phyloP scores from a whole-genome alignment of 2,329 filamentous ascomycete species.

The Herpomyces periplanetae region DNA sequence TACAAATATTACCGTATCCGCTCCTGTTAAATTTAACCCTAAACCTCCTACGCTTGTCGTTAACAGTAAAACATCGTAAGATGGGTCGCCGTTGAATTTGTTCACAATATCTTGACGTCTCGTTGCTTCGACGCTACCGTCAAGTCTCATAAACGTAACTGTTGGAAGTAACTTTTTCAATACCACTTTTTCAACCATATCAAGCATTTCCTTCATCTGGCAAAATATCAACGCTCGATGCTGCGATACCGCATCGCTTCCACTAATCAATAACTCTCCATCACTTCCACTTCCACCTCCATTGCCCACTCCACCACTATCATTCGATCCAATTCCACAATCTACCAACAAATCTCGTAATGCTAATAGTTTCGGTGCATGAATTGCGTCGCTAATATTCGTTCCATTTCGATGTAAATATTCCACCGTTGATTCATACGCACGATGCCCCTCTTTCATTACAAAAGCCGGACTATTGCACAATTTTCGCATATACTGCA shows the following conservation, averaged over 20 bases:
- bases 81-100: conserved; percentile 88
- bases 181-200: conserved; percentile 88
- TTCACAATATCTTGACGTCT: conserved; percentile 94
- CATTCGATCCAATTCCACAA: conserved; percentile 61
- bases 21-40: conserved; percentile 73
- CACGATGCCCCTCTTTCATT: conserved; percentile 64
- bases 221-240: conserved; percentile 90
- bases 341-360: conserved; percentile 81
- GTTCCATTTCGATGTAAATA: conserved; percentile 40
- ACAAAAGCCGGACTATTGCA: conserved; percentile 92
- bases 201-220: conserved; percentile 98
- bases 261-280: conserved; percentile 15
- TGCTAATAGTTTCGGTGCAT: conserved; percentile 70
- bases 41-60: conserved; percentile 84
- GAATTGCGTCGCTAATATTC: conserved; percentile 38
- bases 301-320: conserved; percentile 11
- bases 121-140: conserved; percentile 63
- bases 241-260: conserved; percentile 50
- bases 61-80: conserved; percentile 65
- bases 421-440: conserved; percentile 55
- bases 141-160: conserved; percentile 70
- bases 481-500: conserved; percentile 97
- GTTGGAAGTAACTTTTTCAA: conserved; percentile 61
- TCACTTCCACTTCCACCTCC: conserved; percentile 6
- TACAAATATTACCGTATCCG: conserved; percentile 94